Conservation (phyloP, 116 monocot species). For the Trichopus zeylanicus region DNA sequence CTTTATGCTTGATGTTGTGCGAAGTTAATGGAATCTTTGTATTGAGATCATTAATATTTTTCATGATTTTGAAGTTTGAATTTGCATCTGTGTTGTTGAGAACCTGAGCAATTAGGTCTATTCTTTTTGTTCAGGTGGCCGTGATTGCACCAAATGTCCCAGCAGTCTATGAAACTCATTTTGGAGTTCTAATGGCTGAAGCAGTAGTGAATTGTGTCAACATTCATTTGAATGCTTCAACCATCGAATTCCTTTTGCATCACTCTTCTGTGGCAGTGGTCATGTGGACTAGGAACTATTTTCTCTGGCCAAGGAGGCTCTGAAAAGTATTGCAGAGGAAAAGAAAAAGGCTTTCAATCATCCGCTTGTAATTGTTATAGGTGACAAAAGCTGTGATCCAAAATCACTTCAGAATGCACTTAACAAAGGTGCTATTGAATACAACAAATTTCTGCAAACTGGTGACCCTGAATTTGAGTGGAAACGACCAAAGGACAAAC, state of each 20-base stretch:
- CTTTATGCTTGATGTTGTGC: no score
- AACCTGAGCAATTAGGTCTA: no score
- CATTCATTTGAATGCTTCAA: conserved; percentile 64
- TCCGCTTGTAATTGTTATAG: conserved; percentile 67
- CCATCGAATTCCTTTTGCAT: conserved; percentile 70
- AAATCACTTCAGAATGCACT: conserved; percentile 37
- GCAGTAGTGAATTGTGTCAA: conserved; percentile 76
- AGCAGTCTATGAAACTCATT: conserved; percentile 91
- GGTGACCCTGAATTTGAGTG: conserved; percentile 32
- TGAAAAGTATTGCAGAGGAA: conserved; percentile 51
- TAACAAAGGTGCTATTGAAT: conserved; percentile 69
- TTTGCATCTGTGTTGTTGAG: no score
- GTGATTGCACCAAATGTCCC: conserved; percentile 93
- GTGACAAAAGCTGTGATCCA: conserved; percentile 60
- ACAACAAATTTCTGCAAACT: conserved; percentile 63
- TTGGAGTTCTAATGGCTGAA: conserved; percentile 91
- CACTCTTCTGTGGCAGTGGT: conserved; percentile 62
- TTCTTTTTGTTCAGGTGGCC: conserved; percentile 44
- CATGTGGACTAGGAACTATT: conserved; percentile 86
- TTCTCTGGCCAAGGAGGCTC: conserved; percentile 54
- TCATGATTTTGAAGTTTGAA: no score
- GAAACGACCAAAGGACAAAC: conserved; percentile 52
- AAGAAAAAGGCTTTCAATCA: conserved; percentile 34
- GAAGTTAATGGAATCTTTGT: no score
- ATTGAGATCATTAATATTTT: no score